Evolutionary conservation across 768 basidiomycete genomes (phyloP).

Genomic region (Pleurotus tuoliensis): DNA sequence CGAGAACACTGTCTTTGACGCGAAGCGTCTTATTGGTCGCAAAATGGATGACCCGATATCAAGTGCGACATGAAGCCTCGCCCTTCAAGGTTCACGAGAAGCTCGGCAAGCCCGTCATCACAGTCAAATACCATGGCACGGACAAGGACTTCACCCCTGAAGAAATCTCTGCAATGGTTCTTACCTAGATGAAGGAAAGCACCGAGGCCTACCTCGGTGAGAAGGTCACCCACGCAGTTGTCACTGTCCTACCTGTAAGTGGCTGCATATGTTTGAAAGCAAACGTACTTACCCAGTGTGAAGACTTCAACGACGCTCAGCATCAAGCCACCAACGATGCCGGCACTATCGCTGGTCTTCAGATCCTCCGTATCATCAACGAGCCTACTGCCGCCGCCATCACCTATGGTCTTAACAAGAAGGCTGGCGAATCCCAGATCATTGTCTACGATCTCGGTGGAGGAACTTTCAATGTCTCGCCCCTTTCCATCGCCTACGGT

Average conservation of each 20-base stretch:
- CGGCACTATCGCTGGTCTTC: conserved; percentile 90
- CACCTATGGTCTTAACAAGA: conserved; percentile 98
- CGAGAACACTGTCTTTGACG: conserved; percentile 92
- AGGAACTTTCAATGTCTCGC: conserved; percentile 98
- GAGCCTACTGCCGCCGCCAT: conserved; percentile 97
- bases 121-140: conserved; percentile 77
- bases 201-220: conserved; percentile 98
- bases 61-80: conserved; percentile 84
- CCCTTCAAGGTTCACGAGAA: conserved; percentile 82
- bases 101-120: conserved; percentile 74
- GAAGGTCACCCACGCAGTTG: conserved; percentile 95
- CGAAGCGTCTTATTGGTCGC: conserved; percentile 92
- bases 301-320: conserved; percentile 98
- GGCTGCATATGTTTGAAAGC: not conserved
- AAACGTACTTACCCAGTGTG: conserved; percentile 4
- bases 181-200: conserved; percentile 98
- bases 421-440: conserved; percentile 89
- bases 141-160: conserved; percentile 84
- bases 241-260: conserved; percentile 94
- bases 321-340: conserved; percentile 99
- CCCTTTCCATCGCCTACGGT: conserved; percentile 91
- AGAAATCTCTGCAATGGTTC: conserved; percentile 94
- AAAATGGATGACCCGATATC: conserved; percentile 78
- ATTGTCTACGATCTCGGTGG: conserved; percentile 98
- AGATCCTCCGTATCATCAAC: conserved; percentile 96